Base-by-base conservation (phyloP, 208 protist genomes). In the Zelonia costaricensis region DNA sequence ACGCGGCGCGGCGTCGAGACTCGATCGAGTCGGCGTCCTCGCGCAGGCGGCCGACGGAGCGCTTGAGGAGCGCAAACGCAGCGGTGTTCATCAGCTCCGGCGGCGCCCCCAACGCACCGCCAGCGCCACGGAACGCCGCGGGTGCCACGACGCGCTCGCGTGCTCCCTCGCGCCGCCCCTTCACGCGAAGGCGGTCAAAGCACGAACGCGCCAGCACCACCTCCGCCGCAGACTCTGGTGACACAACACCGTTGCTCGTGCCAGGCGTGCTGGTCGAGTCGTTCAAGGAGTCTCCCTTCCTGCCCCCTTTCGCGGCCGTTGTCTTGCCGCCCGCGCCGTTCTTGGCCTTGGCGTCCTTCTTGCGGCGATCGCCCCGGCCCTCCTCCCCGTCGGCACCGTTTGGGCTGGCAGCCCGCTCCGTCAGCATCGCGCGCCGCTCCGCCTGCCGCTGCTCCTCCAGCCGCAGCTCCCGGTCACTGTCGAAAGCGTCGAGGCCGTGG, bases 401-500 rank as follows among this genome's bases (percentile, higher is more conserved):
- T 5, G 10, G 4, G 15, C 4, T 16, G 18, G 10, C 10, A 22
- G 10, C 7, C 10, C 7, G 10, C 10, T 18, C 10, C 23, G 23
- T 0, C 40, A n/a, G 30, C 25, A 10, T 13, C 44, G 12, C 27
- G 20, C 3, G 36, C 36, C 12, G 6, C 52, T 40, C 15, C 13
- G 7, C 13, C 16, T 46, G 20, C 23, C 10, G 22, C n/a, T 60
- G 36, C 18, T 45, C 25, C 0, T 52, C n/a, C n/a, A n/a, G n/a
- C 13, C 52, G 55, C n/a, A 53, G 25, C 49, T 71, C 60, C 16
- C 36, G 44, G 16, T 76, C 72, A 15, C 71, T 35, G 10, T 67
- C 54, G 56, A 92, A 88, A 1, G 76, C 56, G 16, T 88, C 78
- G 25, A 92, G 69, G 5, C 75, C 78, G 46, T 79, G 81, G 22